phyloP scores from a whole-genome alignment of 129 eudicot species.

The Logfia minima region DNA sequence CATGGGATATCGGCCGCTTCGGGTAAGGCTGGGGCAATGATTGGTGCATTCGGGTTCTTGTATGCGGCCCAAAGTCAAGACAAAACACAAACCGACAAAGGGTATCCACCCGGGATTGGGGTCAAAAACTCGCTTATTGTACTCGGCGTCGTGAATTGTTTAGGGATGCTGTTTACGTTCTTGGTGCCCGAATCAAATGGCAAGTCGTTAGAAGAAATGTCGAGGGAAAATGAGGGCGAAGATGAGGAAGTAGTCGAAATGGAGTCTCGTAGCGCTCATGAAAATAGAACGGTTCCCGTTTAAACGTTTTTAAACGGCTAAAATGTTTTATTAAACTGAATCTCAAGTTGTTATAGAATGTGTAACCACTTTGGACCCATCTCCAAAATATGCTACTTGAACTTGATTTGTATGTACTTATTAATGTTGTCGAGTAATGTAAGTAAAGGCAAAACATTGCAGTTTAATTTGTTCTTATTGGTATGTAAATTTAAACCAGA shows the following conservation, averaged over 20 bases:
- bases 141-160: conserved; percentile 50
- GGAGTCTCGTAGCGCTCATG: conserved; percentile 22
- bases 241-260: conserved; percentile 27
- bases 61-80: conserved; percentile 63
- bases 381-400: conserved; percentile 7
- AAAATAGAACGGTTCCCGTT: conserved; percentile 47
- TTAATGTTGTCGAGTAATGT: not conserved
- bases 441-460: not conserved
- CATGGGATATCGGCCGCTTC: conserved; percentile 81
- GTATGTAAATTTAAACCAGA: not conserved
- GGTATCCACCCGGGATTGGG: conserved; percentile 66
- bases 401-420: conserved; percentile 14
- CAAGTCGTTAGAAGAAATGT: conserved; percentile 57
- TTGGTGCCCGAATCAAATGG: conserved; percentile 78
- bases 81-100: conserved; percentile 47
- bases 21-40: conserved; percentile 71
- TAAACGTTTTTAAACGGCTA: conserved; percentile 3
- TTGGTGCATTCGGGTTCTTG: conserved; percentile 72
- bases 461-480: not conserved
- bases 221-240: conserved; percentile 54
- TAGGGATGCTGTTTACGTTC: conserved; percentile 59
- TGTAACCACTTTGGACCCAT: not conserved
- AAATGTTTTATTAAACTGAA: conserved; percentile 4
- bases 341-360: not conserved
- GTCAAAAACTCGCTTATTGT: conserved; percentile 58